Base-by-base conservation (phyloP, 495 filamentous ascomycete genomes). In the Penicilliopsis zonata region DNA sequence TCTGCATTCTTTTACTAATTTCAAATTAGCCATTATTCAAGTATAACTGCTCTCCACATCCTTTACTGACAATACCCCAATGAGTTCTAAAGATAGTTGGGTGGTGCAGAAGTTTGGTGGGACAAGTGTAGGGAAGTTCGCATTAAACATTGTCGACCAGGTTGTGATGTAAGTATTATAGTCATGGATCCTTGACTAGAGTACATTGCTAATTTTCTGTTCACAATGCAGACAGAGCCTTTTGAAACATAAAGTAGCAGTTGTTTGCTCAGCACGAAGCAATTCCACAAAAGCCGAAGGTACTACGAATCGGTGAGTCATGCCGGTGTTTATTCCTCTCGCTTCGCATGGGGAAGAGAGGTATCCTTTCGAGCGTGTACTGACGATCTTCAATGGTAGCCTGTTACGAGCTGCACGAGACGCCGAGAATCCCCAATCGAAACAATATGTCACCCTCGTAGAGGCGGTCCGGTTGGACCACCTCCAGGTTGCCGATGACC, bases 201-300 rank as follows among this genome's bases (percentile, higher is more conserved):
- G 5, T 7, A 34, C 22, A 13, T 24, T 30, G 13, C 34, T 47
- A 16, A 42, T 23, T 3, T 27, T 28, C 9, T 22, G 35, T 29
- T 22, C 18, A 4, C 7, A 18, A 19, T 36, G 18, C 42, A 94
- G 85, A 49, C 63, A 74, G 15, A 75, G 72, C 49, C 63, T 90
- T 26, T 53, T 57, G 17, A 61, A 72, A 20, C 70, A 82, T 37
- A 75, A 70, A 48, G 74, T 94, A 36, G 87, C 80, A 21, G 77
- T 95, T 24, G 85, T 96, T 16, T 95, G 90, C 48, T 98, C 90
- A 25, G 90, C 90, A 13, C 61, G 86, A 50, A 94, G 85, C 52
- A 87, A 80, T 34, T 80, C 78, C 36, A 88, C 83, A 44, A 96
- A 96, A 55, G 72, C 71, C 18, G 83, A 88, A 36, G 87, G 87